These are phyloP conservation scores for Tetrapisispora taiwanensis DNA, from an alignment of 805 yeast genomes.

Conservation along the genomic window DNA sequence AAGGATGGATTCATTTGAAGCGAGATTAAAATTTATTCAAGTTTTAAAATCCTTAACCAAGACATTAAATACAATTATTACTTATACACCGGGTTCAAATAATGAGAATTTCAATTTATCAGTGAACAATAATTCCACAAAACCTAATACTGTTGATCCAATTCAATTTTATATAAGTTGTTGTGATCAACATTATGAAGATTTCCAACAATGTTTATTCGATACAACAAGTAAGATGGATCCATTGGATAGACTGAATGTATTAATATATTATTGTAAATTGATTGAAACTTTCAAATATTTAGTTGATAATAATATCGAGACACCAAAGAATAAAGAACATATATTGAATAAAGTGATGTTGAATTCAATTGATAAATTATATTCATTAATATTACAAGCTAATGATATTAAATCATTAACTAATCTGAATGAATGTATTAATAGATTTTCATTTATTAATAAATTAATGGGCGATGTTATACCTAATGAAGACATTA, in stretches of 20 bases:
- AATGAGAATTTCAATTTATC: neutral
- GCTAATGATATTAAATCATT: slow-evolving; percentile 14
- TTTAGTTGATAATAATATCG: neutral
- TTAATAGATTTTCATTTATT: slow-evolving; percentile 7
- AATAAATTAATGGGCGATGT: neutral
- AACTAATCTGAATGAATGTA: slow-evolving; percentile 13
- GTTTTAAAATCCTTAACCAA: slow-evolving; percentile 58
- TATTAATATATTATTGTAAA: slow-evolving; percentile 8
- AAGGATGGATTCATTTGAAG: slow-evolving; percentile 81
- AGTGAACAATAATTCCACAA: neutral
- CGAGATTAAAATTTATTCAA: slow-evolving; percentile 63
- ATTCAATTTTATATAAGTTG: slow-evolving; percentile 22
- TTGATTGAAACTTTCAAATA: neutral
- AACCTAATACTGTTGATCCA: slow-evolving; percentile 11
- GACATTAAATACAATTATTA: slow-evolving; percentile 9
- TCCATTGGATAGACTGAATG: slow-evolving; percentile 23
- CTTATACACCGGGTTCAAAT: slow-evolving; percentile 28
- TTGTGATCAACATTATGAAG: slow-evolving; percentile 25
- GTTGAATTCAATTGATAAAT: slow-evolving; percentile 19
- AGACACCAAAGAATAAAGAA: slow-evolving; percentile 1
- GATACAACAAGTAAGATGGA: slow-evolving; percentile 24
- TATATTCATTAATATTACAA: slow-evolving; percentile 15
- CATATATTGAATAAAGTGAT: slow-evolving; percentile 12
- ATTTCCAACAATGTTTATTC: slow-evolving; percentile 27
- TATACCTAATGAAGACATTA: neutral